Conservation (phyloP, 179 eudicot species). For the Heliamphora ciliata region DNA sequence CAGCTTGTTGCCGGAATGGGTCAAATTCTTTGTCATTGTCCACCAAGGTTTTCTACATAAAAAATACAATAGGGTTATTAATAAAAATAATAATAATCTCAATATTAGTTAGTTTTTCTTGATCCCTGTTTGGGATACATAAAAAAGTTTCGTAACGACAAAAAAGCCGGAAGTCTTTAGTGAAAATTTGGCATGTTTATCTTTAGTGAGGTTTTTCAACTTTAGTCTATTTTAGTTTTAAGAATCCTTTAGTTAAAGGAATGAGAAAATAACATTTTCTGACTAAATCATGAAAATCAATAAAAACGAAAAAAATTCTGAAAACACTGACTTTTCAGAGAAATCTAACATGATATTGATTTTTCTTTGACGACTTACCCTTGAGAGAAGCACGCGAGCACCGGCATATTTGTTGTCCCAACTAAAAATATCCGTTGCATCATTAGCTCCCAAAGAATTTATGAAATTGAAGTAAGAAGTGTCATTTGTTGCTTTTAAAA, state of each 20-base stretch:
- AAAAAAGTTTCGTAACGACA: background rate
- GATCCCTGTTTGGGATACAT: too few relatives aligned
- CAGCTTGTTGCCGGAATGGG: constrained; percentile 52
- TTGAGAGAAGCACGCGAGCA: constrained; percentile 72
- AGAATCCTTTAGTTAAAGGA: too few relatives aligned
- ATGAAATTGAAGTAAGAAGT: constrained; percentile 42
- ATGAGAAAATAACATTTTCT: too few relatives aligned
- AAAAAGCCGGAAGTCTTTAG: too few relatives aligned
- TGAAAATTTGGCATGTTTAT: too few relatives aligned
- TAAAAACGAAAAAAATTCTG: background rate
- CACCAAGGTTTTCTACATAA: constrained; percentile 43
- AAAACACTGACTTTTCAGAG: too few relatives aligned
- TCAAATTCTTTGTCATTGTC: constrained; percentile 42
- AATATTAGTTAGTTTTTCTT: too few relatives aligned
- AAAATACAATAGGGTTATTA: background rate
- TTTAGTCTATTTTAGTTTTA: too few relatives aligned
- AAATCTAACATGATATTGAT: background rate
- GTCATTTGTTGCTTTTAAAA: constrained; percentile 61
- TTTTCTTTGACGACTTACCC: constrained; percentile 31
- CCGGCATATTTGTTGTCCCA: constrained; percentile 97
- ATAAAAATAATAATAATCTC: background rate
- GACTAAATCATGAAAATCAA: background rate
- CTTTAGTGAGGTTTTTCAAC: too few relatives aligned
- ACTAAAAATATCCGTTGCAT: constrained; percentile 63
- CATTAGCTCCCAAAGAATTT: constrained; percentile 55